Conservation (phyloP, 768 basidiomycete genomes). For the Podaxis sp. region DNA sequence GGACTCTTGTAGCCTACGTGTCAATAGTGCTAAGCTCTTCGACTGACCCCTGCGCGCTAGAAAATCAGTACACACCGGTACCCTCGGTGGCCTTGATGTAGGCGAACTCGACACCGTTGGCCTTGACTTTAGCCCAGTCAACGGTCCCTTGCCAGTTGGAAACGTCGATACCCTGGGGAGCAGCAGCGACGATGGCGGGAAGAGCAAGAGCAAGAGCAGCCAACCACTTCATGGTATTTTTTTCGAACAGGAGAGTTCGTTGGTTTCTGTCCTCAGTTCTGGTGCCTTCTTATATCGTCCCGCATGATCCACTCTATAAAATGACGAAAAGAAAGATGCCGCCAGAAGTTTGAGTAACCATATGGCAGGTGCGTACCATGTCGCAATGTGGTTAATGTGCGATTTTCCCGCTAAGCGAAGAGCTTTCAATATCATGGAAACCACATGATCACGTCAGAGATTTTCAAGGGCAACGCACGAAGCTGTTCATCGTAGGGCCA, state of each 20-base stretch:
- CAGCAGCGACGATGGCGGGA: constrained; percentile 20
- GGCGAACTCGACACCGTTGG: constrained; percentile 53
- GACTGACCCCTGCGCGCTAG: background rate
- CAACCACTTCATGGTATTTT: constrained; percentile 2
- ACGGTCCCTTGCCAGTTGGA: constrained; percentile 48
- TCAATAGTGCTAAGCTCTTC: background rate
- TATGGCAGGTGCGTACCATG: background rate
- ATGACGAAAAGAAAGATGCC: background rate
- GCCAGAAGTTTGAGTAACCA: background rate
- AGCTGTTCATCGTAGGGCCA: background rate
- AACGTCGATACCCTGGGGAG: constrained; percentile 55
- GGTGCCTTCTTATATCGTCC: background rate
- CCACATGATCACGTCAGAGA: background rate
- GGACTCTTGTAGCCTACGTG: constrained; percentile 38
- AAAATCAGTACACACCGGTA: constrained; percentile 35
- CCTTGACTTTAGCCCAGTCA: constrained; percentile 50
- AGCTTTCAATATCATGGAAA: background rate
- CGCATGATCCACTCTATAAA: background rate
- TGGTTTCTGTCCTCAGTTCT: background rate
- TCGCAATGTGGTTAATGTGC: background rate
- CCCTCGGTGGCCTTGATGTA: constrained; percentile 73
- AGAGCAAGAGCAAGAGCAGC: constrained; percentile 7
- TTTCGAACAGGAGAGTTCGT: background rate
- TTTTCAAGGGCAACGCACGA: background rate
- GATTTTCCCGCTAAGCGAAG: background rate